A percentile compares a stretch with the other conserved stretches of the same genome.
These are phyloP conservation scores for Sporothrix inflata DNA, from an alignment of 2,329 filamentous ascomycete genomes.

Conservation along the genomic window DNA sequence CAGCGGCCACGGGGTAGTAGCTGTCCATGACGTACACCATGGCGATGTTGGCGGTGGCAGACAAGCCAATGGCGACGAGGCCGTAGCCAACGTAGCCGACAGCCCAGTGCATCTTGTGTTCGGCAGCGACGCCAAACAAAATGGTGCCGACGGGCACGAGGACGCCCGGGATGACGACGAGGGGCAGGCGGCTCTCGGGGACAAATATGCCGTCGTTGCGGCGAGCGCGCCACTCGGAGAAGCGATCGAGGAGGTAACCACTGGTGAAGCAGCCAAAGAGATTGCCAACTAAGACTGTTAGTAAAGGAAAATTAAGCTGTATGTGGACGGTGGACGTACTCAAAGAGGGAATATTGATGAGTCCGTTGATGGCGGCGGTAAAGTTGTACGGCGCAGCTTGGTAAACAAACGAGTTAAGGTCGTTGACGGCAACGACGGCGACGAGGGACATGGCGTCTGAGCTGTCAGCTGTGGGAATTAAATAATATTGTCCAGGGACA, in stretches of 20 bases:
- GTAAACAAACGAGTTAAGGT: background rate
- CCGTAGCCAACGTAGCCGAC: constrained; percentile 19
- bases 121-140: constrained; percentile 17
- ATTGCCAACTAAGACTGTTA: constrained; percentile 9
- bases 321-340: background rate
- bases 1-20: constrained; percentile 20
- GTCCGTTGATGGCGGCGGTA: background rate
- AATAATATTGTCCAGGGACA: too few relatives aligned
- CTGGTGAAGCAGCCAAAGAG: constrained; percentile 1
- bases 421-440: constrained; percentile 12
- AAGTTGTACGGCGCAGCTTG: constrained; percentile 16
- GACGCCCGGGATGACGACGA: background rate
- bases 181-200: constrained; percentile 18
- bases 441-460: constrained; percentile 18
- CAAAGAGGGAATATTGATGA: constrained; percentile 8
- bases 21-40: constrained; percentile 26
- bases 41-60: constrained; percentile 16
- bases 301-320: too few relatives aligned
- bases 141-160: constrained; percentile 8
- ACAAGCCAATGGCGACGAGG: constrained; percentile 16
- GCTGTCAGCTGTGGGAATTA: background rate
- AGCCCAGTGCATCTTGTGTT: constrained; percentile 22
- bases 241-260: background rate
- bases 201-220: constrained; percentile 23
- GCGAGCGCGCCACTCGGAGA: background rate